phyloP scores from a whole-genome alignment of 441 rosid species.

The Breynia disticha region DNA sequence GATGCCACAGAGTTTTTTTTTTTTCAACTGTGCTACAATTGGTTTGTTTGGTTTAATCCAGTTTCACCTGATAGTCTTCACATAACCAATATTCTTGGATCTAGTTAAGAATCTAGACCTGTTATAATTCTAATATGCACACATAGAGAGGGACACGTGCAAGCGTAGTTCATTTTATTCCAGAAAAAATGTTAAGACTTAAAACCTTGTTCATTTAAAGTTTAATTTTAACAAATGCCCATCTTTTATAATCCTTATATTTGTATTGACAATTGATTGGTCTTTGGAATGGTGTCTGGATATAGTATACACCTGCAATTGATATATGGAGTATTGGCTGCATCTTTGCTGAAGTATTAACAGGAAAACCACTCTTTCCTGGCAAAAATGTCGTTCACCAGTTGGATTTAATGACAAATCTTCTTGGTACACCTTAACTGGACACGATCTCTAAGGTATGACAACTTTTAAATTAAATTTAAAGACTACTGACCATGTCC shows the following conservation, averaged over 20 bases:
- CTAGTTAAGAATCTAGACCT: too few species aligned
- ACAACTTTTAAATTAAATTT: not conserved
- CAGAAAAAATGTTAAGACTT: not conserved
- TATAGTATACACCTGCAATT: conserved; percentile 94
- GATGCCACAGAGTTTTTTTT: too few species aligned
- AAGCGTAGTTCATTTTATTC: too few species aligned
- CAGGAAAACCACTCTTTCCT: conserved; percentile 81
- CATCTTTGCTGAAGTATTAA: conserved; percentile 89
- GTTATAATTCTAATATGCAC: too few species aligned
- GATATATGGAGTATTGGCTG: conserved; percentile 98
- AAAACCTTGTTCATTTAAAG: not conserved
- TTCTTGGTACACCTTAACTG: conserved; percentile 82
- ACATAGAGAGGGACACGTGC: too few species aligned
- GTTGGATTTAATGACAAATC: conserved; percentile 84
- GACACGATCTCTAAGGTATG: conserved; percentile 81
- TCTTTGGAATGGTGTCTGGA: conserved; percentile 4
- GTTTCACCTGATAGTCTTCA: too few species aligned
- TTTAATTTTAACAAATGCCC: not conserved
- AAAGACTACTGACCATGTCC: not conserved
- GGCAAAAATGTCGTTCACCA: conserved; percentile 95
- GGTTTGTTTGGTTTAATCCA: too few species aligned
- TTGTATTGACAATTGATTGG: not conserved
- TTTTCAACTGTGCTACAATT: too few species aligned
- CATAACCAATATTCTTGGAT: too few species aligned
- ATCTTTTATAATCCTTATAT: not conserved